Conservation (phyloP, 768 basidiomycete species). For the Mycena olivaceomarginata region DNA sequence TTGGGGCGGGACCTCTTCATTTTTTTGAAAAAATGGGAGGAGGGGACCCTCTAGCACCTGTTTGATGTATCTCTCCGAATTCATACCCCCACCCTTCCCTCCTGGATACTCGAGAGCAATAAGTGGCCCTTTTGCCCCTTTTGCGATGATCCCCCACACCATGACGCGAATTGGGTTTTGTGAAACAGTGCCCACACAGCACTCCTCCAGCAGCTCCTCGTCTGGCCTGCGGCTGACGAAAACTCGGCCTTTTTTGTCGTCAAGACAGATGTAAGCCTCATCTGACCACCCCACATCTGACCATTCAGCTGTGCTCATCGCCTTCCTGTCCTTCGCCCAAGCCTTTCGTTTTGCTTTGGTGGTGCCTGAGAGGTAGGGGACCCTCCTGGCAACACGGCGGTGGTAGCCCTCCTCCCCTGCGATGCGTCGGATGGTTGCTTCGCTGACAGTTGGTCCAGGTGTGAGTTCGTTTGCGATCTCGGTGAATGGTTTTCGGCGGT, state of each 20-base stretch:
- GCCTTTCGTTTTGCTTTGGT: conserved; percentile 29
- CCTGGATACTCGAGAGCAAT: conserved; percentile 5
- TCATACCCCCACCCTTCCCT: conserved; percentile 46
- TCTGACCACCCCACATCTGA: conserved; percentile 38
- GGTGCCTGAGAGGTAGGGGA: conserved; percentile 35
- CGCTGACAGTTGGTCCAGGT: conserved; percentile 33
- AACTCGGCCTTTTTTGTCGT: conserved; percentile 33
- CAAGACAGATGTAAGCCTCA: conserved; percentile 25
- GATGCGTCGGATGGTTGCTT: conserved; percentile 27
- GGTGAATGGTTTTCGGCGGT: too few species aligned
- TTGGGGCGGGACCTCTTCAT: conserved; percentile 50
- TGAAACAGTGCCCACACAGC: conserved; percentile 20
- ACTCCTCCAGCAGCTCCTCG: conserved; percentile 22
- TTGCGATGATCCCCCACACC: conserved; percentile 8
- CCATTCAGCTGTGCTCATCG: conserved; percentile 28
- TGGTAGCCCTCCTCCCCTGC: conserved; percentile 38
- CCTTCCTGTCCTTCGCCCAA: conserved; percentile 34
- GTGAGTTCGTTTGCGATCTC: too few species aligned
- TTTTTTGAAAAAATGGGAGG: conserved; percentile 47
- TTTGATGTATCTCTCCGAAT: conserved; percentile 53
- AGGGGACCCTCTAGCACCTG: conserved; percentile 47
- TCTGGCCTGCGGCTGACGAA: conserved; percentile 13
- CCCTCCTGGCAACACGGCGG: conserved; percentile 39
- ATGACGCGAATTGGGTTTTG: conserved; percentile 36
- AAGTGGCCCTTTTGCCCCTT: conserved; percentile 1